Evolutionary conservation across 2,329 filamentous ascomycete genomes (phyloP).

Genomic region (Penicillium griseofulvum): DNA sequence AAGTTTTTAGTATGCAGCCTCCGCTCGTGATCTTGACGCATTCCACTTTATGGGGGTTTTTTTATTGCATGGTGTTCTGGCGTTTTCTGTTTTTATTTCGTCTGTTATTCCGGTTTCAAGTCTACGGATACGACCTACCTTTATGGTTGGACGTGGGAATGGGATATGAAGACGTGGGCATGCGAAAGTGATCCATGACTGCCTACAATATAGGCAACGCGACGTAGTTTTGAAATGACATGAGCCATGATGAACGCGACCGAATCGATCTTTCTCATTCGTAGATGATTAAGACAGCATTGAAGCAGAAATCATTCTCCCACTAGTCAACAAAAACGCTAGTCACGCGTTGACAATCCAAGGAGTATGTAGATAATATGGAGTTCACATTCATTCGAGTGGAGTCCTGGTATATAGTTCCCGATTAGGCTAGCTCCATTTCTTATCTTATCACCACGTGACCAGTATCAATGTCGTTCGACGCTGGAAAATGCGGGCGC

Average conservation of each 20-base stretch:
- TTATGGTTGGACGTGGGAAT: neutral
- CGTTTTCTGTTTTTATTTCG: conserved; percentile 15
- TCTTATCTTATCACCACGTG: conserved; percentile 25
- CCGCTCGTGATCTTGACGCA: conserved; percentile 15
- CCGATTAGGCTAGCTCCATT: neutral
- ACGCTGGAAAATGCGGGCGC: conserved; percentile 17
- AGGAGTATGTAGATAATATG: neutral
- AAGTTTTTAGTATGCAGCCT: conserved; percentile 23
- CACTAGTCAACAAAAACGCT: neutral
- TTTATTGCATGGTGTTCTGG: conserved; percentile 26
- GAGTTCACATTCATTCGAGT: neutral
- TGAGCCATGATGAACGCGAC: conserved; percentile 7
- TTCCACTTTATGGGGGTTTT: conserved; percentile 10
- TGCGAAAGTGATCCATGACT: conserved; percentile 7
- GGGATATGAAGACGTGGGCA: neutral
- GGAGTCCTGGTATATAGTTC: neutral
- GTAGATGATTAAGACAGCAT: neutral
- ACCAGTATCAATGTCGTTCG: conserved; percentile 4
- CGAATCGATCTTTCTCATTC: neutral
- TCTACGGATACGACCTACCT: neutral
- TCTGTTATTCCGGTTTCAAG: conserved; percentile 14
- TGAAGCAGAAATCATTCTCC: neutral
- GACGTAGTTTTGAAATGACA: conserved; percentile 9
- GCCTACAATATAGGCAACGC: conserved; percentile 7
- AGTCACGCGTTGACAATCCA: neutral